Conservation (phyloP, 192 early-diverging fungal species). For the Umbelopsis ramanniana region DNA sequence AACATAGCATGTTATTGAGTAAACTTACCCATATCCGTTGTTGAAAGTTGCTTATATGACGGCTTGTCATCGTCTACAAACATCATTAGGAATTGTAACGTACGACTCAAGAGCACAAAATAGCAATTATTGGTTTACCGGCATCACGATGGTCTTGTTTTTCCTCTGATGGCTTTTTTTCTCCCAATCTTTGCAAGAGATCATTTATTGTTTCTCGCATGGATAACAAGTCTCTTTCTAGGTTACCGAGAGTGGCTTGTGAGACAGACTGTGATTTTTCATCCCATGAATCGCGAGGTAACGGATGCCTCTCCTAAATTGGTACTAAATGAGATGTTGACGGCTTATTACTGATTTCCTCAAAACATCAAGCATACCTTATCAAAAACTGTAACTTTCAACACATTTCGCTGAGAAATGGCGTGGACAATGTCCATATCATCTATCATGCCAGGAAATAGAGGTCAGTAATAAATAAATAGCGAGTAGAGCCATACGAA, state of each 20-base stretch:
- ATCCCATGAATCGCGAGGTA: conserved; percentile 16
- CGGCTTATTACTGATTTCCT: neutral
- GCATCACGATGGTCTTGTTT: neutral
- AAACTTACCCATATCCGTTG: conserved; percentile 23
- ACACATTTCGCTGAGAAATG: conserved; percentile 45
- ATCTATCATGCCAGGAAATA: conserved; percentile 23
- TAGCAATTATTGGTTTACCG: too few relatives aligned
- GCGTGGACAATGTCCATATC: conserved; percentile 56
- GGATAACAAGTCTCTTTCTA: conserved; percentile 25
- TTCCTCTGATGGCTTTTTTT: neutral
- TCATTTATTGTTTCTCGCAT: neutral
- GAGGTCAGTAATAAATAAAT: too few relatives aligned
- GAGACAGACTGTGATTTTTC: conserved; percentile 18
- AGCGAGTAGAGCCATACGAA: neutral
- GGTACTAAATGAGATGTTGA: neutral
- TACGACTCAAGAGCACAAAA: neutral
- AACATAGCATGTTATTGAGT: conserved; percentile 17
- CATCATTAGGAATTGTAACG: neutral
- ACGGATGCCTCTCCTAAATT: neutral
- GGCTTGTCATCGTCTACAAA: neutral
- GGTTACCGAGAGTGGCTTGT: conserved; percentile 26
- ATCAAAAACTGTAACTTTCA: conserved; percentile 53
- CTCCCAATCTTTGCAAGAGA: neutral
- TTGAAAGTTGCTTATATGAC: conserved; percentile 8
- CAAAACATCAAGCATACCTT: conserved; percentile 3